These are phyloP conservation scores for Corylus heterophylla DNA, from an alignment of 306 rosid species.

Conservation along the genomic window DNA sequence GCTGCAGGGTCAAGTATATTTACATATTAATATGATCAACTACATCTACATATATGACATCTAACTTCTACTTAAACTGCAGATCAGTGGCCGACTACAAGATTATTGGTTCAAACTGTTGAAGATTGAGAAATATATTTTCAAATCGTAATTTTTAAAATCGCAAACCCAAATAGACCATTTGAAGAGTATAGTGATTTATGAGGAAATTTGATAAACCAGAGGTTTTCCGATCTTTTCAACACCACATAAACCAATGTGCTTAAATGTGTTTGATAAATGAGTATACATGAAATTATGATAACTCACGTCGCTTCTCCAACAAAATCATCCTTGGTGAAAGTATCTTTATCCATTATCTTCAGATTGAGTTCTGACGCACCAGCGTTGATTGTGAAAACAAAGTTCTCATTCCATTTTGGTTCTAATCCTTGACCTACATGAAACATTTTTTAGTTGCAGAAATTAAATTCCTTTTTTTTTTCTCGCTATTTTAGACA, in stretches of 20 bases:
- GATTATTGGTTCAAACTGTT: background rate
- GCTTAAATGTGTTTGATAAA: background rate
- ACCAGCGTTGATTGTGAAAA: constrained; percentile 42
- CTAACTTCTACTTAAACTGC: background rate
- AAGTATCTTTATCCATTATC: constrained; percentile 47
- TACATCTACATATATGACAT: background rate
- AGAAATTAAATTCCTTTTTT: background rate
- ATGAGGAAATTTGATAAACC: background rate
- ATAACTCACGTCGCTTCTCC: constrained; percentile 44
- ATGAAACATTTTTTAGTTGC: background rate
- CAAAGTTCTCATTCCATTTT: constrained; percentile 49
- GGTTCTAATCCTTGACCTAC: constrained; percentile 46
- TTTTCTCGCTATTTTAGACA: too few species aligned
- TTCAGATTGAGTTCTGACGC: constrained; percentile 33
- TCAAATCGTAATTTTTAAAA: too few species aligned
- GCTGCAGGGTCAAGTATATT: constrained; percentile 16
- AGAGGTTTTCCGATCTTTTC: too few species aligned
- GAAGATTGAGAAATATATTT: background rate
- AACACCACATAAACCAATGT: too few species aligned
- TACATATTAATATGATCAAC: background rate
- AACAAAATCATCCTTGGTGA: constrained; percentile 35
- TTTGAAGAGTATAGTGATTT: background rate
- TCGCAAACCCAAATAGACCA: too few species aligned
- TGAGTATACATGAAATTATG: background rate
- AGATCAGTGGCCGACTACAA: background rate